A percentile compares a stretch with the other conserved stretches of the same genome.
These are phyloP conservation scores for Amborella trichopoda DNA, from an alignment of 164 flowering plant species.

Conservation along the genomic window DNA sequence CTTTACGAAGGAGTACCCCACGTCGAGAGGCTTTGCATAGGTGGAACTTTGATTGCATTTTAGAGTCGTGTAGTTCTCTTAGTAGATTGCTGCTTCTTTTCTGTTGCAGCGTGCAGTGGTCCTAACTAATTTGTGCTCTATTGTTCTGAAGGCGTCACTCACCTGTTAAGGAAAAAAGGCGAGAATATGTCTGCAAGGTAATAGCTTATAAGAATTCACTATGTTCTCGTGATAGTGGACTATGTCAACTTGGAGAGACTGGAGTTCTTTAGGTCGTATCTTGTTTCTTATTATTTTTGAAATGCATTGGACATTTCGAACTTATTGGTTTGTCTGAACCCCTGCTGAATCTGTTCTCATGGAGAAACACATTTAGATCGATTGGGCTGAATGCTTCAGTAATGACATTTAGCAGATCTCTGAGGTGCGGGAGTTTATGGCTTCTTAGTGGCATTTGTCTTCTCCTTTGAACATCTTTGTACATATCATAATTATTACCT, in stretches of 20 bases:
- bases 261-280: conserved; percentile 5
- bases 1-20: conserved; percentile 51
- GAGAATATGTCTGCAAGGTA: conserved; percentile 99
- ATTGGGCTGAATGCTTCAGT: too few relatives aligned
- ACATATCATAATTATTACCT: too few relatives aligned
- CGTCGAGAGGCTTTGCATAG: conserved; percentile 68
- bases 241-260: conserved; percentile 10
- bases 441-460: too few relatives aligned
- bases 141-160: conserved; percentile 94
- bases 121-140: conserved; percentile 67
- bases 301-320: neutral
- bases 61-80: conserved; percentile 40
- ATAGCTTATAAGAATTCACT: conserved; percentile 30
- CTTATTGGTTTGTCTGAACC: too few relatives aligned
- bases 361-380: too few relatives aligned
- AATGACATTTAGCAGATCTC: too few relatives aligned
- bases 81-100: conserved; percentile 39
- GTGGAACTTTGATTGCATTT: conserved; percentile 62
- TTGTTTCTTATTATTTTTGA: conserved; percentile 6
- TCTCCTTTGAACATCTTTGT: too few relatives aligned
- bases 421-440: too few relatives aligned
- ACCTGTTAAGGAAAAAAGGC: conserved; percentile 88
- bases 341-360: too few relatives aligned
- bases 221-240: conserved; percentile 16
- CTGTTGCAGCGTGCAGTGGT: conserved; percentile 38